Evolutionary conservation across 2,329 filamentous ascomycete species (phyloP).

Genomic region (Thielaviopsis musarum): DNA sequence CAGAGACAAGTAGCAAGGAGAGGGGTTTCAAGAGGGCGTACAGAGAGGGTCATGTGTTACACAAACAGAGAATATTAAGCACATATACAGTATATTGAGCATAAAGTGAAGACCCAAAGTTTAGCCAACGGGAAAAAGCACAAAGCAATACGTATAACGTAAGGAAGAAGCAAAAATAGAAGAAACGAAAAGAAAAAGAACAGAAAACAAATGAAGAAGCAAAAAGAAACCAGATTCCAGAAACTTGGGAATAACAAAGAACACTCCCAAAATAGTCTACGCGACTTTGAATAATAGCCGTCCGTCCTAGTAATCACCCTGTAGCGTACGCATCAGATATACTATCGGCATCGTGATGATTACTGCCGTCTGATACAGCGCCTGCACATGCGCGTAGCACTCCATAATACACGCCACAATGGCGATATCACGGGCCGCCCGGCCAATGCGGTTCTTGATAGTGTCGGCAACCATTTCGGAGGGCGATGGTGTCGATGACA

Average conservation of each 20-base stretch:
- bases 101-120: no score
- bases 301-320: neutral
- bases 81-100: no score
- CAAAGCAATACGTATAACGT: no score
- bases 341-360: neutral
- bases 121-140: no score
- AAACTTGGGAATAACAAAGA: no score
- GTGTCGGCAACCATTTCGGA: no score
- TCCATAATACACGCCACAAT: neutral
- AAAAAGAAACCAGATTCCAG: no score
- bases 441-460: no score
- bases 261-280: neutral
- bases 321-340: neutral
- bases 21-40: neutral
- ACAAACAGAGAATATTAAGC: neutral
- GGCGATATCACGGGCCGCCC: neutral
- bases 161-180: no score
- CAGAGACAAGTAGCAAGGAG: neutral
- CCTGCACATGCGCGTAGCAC: neutral
- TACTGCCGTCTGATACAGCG: neutral
- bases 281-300: no score
- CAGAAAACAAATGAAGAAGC: no score
- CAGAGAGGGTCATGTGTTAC: neutral
- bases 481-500: neutral
- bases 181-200: no score